Percentiles rank a stretch among this genome's conserved stretches.
Conservation (phyloP, 306 rosid species). For the Herpetospermum pedunculosum region DNA sequence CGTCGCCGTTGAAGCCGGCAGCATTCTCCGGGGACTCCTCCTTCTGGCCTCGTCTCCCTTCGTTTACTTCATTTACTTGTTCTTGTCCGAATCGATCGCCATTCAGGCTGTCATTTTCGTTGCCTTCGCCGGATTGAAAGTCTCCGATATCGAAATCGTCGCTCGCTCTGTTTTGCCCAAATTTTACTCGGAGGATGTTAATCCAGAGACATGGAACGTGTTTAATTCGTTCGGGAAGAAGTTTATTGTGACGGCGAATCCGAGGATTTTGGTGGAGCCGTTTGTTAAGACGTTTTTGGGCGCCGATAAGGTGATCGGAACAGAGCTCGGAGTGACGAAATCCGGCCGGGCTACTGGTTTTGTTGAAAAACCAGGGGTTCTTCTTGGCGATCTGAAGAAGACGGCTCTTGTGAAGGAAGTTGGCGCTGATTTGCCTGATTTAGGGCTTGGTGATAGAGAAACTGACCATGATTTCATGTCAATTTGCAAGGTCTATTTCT, state of each 20-base stretch:
- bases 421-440: constrained; percentile 47
- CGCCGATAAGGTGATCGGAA: constrained; percentile 72
- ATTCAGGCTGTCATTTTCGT: constrained; percentile 50
- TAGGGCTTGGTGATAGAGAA: constrained; percentile 76
- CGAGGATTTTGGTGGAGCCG: constrained; percentile 76
- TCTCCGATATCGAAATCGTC: constrained; percentile 55
- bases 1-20: constrained; percentile 81
- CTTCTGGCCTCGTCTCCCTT: constrained; percentile 50
- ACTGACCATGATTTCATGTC: constrained; percentile 91
- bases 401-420: constrained; percentile 45
- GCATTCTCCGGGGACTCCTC: constrained; percentile 45
- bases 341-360: constrained; percentile 70
- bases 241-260: constrained; percentile 62
- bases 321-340: constrained; percentile 43
- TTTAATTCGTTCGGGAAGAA: constrained; percentile 75
- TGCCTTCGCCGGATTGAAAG: constrained; percentile 44
- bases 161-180: constrained; percentile 62
- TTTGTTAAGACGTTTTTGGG: constrained; percentile 58
- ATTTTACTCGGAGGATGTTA: constrained; percentile 73
- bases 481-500: constrained; percentile 60
- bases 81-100: constrained; percentile 50
- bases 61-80: constrained; percentile 47
- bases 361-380: constrained; percentile 63
- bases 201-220: constrained; percentile 60
- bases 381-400: constrained; percentile 64